phyloP scores from a whole-genome alignment of 2,329 filamentous ascomycete species.

The Colletotrichum sp. region DNA sequence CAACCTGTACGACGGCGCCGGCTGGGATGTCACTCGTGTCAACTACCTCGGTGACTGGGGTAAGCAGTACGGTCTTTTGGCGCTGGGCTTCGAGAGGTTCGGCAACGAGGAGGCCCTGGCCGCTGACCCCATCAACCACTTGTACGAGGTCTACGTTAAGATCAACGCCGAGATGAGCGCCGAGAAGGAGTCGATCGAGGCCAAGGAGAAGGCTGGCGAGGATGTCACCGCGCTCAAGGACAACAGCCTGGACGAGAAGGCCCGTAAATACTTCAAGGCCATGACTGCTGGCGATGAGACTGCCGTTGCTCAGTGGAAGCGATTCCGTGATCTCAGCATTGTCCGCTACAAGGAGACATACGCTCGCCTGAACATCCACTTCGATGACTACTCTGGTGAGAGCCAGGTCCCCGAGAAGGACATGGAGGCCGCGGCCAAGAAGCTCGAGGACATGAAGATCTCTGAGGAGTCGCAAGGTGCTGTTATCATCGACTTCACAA shows the following conservation, averaged over 20 bases:
- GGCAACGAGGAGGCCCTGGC: slow-evolving; percentile 74
- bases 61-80: slow-evolving; percentile 76
- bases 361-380: slow-evolving; percentile 72
- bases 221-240: slow-evolving; percentile 54
- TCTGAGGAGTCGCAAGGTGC: slow-evolving; percentile 75
- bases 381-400: slow-evolving; percentile 78
- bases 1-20: slow-evolving; percentile 72
- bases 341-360: slow-evolving; percentile 71
- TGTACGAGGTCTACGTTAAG: slow-evolving; percentile 82
- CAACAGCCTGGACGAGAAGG: slow-evolving; percentile 73
- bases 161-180: slow-evolving; percentile 72
- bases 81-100: slow-evolving; percentile 76
- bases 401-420: slow-evolving; percentile 71
- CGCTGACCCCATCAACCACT: slow-evolving; percentile 79
- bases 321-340: slow-evolving; percentile 72
- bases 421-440: slow-evolving; percentile 68
- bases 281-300: slow-evolving; percentile 71
- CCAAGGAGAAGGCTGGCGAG: slow-evolving; percentile 57
- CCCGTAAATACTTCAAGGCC: slow-evolving; percentile 73
- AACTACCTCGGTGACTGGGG: slow-evolving; percentile 86
- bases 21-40: slow-evolving; percentile 76
- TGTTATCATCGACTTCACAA: slow-evolving; percentile 73
- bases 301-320: slow-evolving; percentile 67
- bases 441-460: slow-evolving; percentile 68
- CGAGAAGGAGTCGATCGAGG: slow-evolving; percentile 71